Evolutionary conservation across 371 early-diverging fungal genomes (phyloP), one percentile per base, ranked within the genome.

Genomic region (Batkoa obscura): DNA sequence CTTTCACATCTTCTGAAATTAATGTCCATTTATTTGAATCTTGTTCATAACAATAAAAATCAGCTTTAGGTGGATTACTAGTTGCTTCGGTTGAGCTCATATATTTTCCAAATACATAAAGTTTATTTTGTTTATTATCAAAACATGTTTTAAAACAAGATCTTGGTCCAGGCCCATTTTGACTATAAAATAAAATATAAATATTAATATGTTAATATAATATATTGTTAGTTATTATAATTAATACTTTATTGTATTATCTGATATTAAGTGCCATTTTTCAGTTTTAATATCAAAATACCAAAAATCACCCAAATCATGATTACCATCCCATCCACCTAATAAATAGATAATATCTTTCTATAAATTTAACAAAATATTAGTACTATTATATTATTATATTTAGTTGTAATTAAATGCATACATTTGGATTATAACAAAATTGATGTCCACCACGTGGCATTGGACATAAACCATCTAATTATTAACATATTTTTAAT

Each of bases 381-480:
- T 59, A 35, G 12, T 13, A 59, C 49, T 31, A 23, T 10, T n/a
- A n/a, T n/a, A n/a, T n/a, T n/a, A n/a, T n/a, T n/a, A n/a, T n/a
- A n/a, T n/a, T n/a, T n/a, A n/a, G n/a, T n/a, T n/a, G n/a, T n/a
- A n/a, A n/a, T n/a, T 41, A 13, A 1, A 37, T 2, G 34, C 42
- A 33, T 43, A 60, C 68, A 34, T 79, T 73, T 6, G 70, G 68
- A 60, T 94, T 94, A 30, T 92, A 75, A 62, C 88, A 88, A 93
- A 94, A 89, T 64, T 95, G 96, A 69, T 98, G 98, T 2, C 96
- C 98, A 33, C 96, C 97, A 50, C 98, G 73, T 15, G 70, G 68
- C 50, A 71, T 65, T 9, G 81, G 83, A 17, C 66, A 59, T 13
- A 68, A 61, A 0, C 68, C 69, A 46, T 65, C 62, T 68, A 55